Conservation (phyloP, 495 filamentous ascomycete species). For the Aspergillus mulundensis region DNA sequence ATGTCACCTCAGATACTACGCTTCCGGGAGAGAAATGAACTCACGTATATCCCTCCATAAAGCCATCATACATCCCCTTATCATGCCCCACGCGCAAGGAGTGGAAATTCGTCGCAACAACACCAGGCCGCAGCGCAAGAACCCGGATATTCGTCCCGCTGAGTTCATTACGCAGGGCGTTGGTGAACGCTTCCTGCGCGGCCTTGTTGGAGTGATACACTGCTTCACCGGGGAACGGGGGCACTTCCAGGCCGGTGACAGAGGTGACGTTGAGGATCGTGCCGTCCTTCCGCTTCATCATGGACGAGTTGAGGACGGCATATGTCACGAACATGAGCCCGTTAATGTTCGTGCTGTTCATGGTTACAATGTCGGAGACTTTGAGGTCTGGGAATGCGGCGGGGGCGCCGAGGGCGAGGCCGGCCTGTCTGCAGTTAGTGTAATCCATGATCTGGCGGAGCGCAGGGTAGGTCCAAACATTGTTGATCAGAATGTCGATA, state of each 20-base stretch:
- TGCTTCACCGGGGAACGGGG: conserved; percentile 33
- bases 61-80: conserved; percentile 25
- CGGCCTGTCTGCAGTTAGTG: conserved; percentile 18
- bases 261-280: conserved; percentile 38
- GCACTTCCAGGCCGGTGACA: conserved; percentile 31
- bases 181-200: conserved; percentile 34
- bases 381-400: conserved; percentile 23
- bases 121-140: conserved; percentile 32
- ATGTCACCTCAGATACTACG: neutral
- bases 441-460: neutral
- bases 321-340: conserved; percentile 31
- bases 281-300: conserved; percentile 12
- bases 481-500: conserved; percentile 38
- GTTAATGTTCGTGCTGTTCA: conserved; percentile 33
- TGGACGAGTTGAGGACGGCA: conserved; percentile 29
- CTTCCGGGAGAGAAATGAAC: neutral
- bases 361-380: conserved; percentile 24
- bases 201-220: conserved; percentile 42
- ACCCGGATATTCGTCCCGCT: conserved; percentile 32
- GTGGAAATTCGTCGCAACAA: conserved; percentile 39
- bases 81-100: conserved; percentile 30
- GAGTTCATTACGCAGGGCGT: conserved; percentile 33
- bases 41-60: conserved; percentile 28
- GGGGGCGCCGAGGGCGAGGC: conserved; percentile 35
- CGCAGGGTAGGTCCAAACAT: no score